Evolutionary conservation across 176 grass and related monocot species (phyloP), one percentile per base, ranked within the genome.

Genomic region (Leersia perrieri): DNA sequence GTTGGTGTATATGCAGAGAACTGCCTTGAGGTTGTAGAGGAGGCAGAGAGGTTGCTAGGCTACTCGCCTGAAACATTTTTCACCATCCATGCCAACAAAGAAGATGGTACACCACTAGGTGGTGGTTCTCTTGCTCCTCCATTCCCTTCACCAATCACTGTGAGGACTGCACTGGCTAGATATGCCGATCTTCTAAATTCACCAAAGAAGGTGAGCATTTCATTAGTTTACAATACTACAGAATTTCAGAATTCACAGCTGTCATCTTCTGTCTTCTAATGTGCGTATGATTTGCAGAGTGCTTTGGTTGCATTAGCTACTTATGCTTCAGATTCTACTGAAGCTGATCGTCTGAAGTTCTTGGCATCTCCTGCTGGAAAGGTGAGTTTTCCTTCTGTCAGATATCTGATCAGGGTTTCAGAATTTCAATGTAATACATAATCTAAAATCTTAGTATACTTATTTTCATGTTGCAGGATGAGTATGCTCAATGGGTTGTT

Each of bases 181-280:
- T 97, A 97, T 80, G 92, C 95, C 3, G 95, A 97, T 84, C 95
- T 97, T 82, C 77, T 92, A n/a, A 97, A 92, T 84, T 97, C 95
- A 75, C 95, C 95, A 26, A 97, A 97, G 82, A 97, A 97, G 85
- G 95, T 94, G 55, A 76, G 79, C 11, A 18, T 53, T 74, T 80
- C 28, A 75, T 29, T 77, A 69, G 39, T 82, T 71, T 18, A 70
- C 1, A 68, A 51, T 53, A 44, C 36, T 80, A 41, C 51, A 22
- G 34, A 51, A 5, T 51, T 80, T 26, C n/a, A n/a, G n/a, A n/a
- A n/a, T n/a, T n/a, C 42, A 20, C 27, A 10, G 5, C 8, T 80
- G 1, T 22, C 22, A 33, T 53, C 1, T 29, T 18, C 49, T 68
- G 33, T 80, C 47, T 67, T 74, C 6, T 68, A 79, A 73, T 60